Base-by-base conservation (phyloP, 495 filamentous ascomycete genomes). In the Penicillium crystallinum region DNA sequence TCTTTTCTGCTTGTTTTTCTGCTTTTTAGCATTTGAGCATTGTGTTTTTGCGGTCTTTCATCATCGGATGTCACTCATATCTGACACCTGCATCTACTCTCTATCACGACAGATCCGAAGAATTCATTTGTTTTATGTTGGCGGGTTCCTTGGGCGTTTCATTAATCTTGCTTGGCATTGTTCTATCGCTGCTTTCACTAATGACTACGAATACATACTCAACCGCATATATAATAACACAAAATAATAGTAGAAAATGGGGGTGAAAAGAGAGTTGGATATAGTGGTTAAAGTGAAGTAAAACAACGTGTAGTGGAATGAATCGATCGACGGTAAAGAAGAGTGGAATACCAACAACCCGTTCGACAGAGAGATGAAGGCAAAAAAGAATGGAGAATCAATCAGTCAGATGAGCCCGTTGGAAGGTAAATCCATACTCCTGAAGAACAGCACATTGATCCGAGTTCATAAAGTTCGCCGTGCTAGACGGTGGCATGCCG, bases 361-460 rank as follows among this genome's bases (percentile, higher is more conserved):
- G n/a, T n/a, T n/a, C n/a, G n/a, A n/a, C n/a, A n/a, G n/a, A n/a
- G n/a, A n/a, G 25, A 29, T 29, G 25, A 8, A 29, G 14, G 5
- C 41, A 14, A 17, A 29, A 11, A 3, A 0, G 0, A 21, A 31
- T 10, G 12, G 12, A 1, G 1, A 39, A n/a, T 37, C 14, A 55
- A 53, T 29, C 46, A 6, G 52, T 55, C 15, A 52, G 44, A 4
- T 30, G 19, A 8, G 53, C 53, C 21, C 50, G 22, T 25, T 66
- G 53, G 50, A 64, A 69, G 2, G 57, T 62, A 53, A 61, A 63
- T 36, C 66, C 66, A 44, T 61, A 61, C 6, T 62, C 57, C 38
- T 57, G 46, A 48, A 66, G 60, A 2, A 69, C 55, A 10, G 30
- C 34, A 61, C 65, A 68, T 42, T 57, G 58, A 12, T 37, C 40